A percentile compares a stretch with the other conserved stretches of the same genome.
phyloP scores from a whole-genome alignment of 2,329 filamentous ascomycete genomes.

The Phialemoniopsis sp. region DNA sequence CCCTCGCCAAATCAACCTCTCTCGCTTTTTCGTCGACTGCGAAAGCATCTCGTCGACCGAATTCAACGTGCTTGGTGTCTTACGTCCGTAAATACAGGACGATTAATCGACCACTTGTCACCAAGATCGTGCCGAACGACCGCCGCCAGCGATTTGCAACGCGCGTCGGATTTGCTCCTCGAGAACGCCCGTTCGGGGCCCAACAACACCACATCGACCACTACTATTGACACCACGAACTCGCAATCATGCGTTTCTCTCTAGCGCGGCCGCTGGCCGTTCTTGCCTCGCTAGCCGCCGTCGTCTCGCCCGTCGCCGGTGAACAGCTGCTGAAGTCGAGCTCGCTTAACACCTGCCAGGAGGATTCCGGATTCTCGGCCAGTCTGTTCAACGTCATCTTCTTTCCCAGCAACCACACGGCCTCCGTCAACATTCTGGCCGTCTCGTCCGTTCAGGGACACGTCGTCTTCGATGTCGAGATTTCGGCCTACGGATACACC shows the following conservation, averaged over 20 bases:
- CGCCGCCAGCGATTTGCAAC: neutral
- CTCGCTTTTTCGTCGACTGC: neutral
- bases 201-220: conserved; percentile 1
- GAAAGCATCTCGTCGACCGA: neutral
- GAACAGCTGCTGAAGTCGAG: conserved; percentile 34
- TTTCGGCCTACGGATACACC: conserved; percentile 71
- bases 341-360: conserved; percentile 72
- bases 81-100: too few species aligned
- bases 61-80: neutral
- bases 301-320: conserved; percentile 13
- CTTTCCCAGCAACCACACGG: conserved; percentile 59
- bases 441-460: conserved; percentile 71
- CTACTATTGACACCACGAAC: neutral
- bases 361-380: conserved; percentile 73
- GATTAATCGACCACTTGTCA: too few species aligned
- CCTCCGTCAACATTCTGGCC: conserved; percentile 66
- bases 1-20: neutral
- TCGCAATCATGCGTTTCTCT: conserved; percentile 15
- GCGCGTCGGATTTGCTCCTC: neutral
- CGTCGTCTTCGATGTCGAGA: conserved; percentile 64
- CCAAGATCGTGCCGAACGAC: too few species aligned
- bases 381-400: conserved; percentile 75
- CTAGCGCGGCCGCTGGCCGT: conserved; percentile 38
- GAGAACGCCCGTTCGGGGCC: neutral
- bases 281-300: conserved; percentile 31